Percentiles rank a stretch among this genome's conserved stretches.
phyloP scores from a whole-genome alignment of 805 yeast species.

The Monosporozyma aerobia region DNA sequence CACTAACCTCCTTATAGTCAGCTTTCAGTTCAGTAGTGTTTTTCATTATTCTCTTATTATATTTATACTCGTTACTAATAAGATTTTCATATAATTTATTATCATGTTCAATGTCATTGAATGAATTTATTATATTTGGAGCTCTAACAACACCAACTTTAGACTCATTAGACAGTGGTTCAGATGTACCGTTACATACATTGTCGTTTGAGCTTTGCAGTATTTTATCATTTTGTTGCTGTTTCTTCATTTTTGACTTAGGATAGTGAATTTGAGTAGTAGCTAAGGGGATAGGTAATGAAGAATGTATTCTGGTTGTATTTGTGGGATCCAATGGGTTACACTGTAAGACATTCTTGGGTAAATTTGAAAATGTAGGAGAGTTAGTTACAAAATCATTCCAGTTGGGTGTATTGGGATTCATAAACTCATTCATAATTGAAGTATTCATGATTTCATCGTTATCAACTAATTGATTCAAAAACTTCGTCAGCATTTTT shows the following conservation, averaged over 20 bases:
- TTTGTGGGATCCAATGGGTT: constrained; percentile 31
- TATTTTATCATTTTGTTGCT: constrained; percentile 1
- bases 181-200: neutral
- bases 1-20: constrained; percentile 22
- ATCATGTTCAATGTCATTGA: constrained; percentile 22
- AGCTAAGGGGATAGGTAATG: constrained; percentile 25
- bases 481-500: constrained; percentile 26
- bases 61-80: constrained; percentile 23
- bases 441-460: constrained; percentile 25
- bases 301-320: constrained; percentile 28
- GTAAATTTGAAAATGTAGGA: constrained; percentile 26
- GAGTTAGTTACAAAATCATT: constrained; percentile 28
- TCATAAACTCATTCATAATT: constrained; percentile 27
- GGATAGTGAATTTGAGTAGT: constrained; percentile 17
- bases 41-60: constrained; percentile 23
- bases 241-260: constrained; percentile 6
- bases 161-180: neutral
- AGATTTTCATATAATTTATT: constrained; percentile 22
- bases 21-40: constrained; percentile 16
- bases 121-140: constrained; percentile 2
- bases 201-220: constrained; percentile 1
- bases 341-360: constrained; percentile 26
- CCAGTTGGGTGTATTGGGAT: constrained; percentile 28
- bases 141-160: neutral
- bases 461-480: constrained; percentile 22